These are phyloP conservation scores for Lepidium didymum DNA, from an alignment of 345 rosid species.

Conservation along the genomic window DNA sequence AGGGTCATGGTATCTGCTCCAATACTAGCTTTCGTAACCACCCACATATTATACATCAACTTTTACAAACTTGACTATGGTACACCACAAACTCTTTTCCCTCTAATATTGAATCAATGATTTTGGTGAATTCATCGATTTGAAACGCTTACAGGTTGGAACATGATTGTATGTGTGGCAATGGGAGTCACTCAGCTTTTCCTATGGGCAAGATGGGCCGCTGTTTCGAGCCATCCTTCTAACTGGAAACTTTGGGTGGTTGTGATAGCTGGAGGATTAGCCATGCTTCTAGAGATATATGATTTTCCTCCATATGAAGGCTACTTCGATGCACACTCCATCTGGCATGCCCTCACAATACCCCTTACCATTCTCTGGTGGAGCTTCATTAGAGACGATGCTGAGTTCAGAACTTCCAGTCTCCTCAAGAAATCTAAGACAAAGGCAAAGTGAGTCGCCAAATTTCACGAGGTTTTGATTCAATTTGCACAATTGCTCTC, in stretches of 20 bases:
- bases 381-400: slow-evolving; percentile 72
- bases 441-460: slow-evolving; percentile 20
- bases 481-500: background rate
- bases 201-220: slow-evolving; percentile 66
- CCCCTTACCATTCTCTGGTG: slow-evolving; percentile 65
- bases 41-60: slow-evolving; percentile 66
- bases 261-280: slow-evolving; percentile 51
- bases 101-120: background rate
- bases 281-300: slow-evolving; percentile 64
- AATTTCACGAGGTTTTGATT: background rate
- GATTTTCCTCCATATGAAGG: slow-evolving; percentile 70
- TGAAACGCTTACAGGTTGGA: slow-evolving; percentile 42
- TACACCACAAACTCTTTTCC: slow-evolving; percentile 12
- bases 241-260: slow-evolving; percentile 62
- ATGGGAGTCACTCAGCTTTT: slow-evolving; percentile 56
- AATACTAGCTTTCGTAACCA: slow-evolving; percentile 53
- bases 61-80: slow-evolving; percentile 56
- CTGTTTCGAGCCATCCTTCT: slow-evolving; percentile 48
- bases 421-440: slow-evolving; percentile 41
- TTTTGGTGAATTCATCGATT: background rate
- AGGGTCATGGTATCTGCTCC: slow-evolving; percentile 82
- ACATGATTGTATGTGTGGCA: slow-evolving; percentile 55
- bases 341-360: slow-evolving; percentile 62
- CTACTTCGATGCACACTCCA: slow-evolving; percentile 60
- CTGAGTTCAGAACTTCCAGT: slow-evolving; percentile 39